Percentiles rank a stretch among this genome's conserved stretches.
Conservation (phyloP, 2,329 filamentous ascomycete genomes). For the Fusarium graminum region DNA sequence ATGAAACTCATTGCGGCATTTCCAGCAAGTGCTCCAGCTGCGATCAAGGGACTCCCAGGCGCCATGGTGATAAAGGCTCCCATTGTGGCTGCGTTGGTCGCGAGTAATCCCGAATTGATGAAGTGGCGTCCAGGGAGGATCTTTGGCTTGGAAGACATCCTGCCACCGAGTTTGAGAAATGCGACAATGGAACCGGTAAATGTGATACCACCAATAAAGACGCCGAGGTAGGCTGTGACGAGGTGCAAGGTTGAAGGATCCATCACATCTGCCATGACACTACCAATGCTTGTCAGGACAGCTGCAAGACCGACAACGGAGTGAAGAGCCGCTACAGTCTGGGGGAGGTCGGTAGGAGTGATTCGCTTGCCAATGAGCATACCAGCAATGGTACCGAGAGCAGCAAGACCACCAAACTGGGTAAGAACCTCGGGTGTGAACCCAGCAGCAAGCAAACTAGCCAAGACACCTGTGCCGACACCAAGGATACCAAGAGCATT, state of each 20-base stretch:
- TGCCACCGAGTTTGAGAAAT: slow-evolving; percentile 86
- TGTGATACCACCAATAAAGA: slow-evolving; percentile 88
- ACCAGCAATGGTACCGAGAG: slow-evolving; percentile 75
- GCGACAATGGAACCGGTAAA: slow-evolving; percentile 93
- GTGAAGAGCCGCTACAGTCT: slow-evolving; percentile 89
- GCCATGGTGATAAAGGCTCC: slow-evolving; percentile 85
- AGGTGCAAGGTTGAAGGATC: slow-evolving; percentile 83
- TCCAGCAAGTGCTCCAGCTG: slow-evolving; percentile 80
- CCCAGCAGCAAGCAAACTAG: slow-evolving; percentile 83
- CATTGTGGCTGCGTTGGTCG: slow-evolving; percentile 84
- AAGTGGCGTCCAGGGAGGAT: slow-evolving; percentile 79
- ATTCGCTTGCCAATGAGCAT: slow-evolving; percentile 86
- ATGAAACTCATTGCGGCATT: slow-evolving; percentile 84
- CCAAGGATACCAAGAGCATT: slow-evolving; percentile 90
- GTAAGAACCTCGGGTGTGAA: slow-evolving; percentile 82
- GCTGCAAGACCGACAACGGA: slow-evolving; percentile 91
- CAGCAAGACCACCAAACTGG: slow-evolving; percentile 83
- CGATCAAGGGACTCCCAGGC: slow-evolving; percentile 81
- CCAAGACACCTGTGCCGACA: slow-evolving; percentile 84
- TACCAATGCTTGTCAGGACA: slow-evolving; percentile 88
- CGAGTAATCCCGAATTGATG: slow-evolving; percentile 80
- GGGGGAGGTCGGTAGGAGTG: slow-evolving; percentile 87
- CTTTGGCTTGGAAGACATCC: slow-evolving; percentile 82
- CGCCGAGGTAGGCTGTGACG: slow-evolving; percentile 87
- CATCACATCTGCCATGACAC: slow-evolving; percentile 79